Evolutionary conservation across 768 basidiomycete species (phyloP), one percentile per base, ranked within the genome.

Genomic region (Cantharellus anzutake): DNA sequence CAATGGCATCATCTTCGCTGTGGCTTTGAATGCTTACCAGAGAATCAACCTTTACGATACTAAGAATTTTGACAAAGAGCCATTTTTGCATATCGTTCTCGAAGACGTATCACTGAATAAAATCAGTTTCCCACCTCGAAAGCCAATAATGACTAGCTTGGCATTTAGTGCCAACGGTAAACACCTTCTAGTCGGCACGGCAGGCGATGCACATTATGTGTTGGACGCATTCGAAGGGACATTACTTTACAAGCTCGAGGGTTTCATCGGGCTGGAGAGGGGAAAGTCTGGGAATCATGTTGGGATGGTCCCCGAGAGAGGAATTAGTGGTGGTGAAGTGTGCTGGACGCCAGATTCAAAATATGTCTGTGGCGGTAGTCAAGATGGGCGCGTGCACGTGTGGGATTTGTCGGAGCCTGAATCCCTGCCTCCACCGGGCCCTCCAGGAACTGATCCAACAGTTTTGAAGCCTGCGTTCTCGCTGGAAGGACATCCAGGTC

Each of bases 341-440:
- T 78, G 79, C 5, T 98, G 90, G 89, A 92, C 88, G 2, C 87
- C 90, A 0, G 94, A 99, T 69, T 91, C 90, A 70, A 87, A 87
- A 69, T 99, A 78, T 66, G 76, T 98, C 50, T 70, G 96, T 3
- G 78, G 86, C 29, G 96, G 96, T 58, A 84, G 82, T 67, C 75
- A 86, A 39, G 83, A 93, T 67, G 96, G 96, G 51, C 81, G 78
- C 65, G 73, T 98, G n/a, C 69, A 77, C 53, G 72, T 94, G 20
- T 99, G 93, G 93, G 92, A 98, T 65, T 2, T 42, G 48, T 35
- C 70, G 75, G 66, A 80, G 77, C 67, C 60, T 41, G 60, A 57
- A 41, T 51, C 40, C 57, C 42, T 38, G 40, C 60, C 40, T 60
- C 11, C 64, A 41, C 51, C 61, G 5, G 62, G 63, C 0, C 62